phyloP scores from a whole-genome alignment of 2,329 filamentous ascomycete species.

The Paramyrothecium roridum region DNA sequence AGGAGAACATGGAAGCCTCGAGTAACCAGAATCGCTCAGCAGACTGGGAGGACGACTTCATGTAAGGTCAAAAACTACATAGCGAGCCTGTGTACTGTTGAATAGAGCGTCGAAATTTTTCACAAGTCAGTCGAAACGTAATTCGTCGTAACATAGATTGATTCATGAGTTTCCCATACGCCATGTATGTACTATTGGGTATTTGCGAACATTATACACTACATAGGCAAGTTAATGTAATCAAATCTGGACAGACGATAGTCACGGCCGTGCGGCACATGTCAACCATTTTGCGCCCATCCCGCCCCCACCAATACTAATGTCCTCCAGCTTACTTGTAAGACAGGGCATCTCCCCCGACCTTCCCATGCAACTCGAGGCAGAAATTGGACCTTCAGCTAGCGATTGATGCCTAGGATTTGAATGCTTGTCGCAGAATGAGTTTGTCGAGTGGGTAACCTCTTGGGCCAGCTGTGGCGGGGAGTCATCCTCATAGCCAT shows the following conservation, averaged over 20 bases:
- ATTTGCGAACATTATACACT: not conserved
- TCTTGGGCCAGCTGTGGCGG: not conserved
- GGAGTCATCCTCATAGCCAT: not conserved
- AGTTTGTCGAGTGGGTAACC: not conserved
- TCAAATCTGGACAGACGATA: not conserved
- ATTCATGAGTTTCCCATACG: too few relatives aligned
- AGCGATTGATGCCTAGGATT: conserved; percentile 8
- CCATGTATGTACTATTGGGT: not conserved
- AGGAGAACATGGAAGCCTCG: conserved; percentile 71
- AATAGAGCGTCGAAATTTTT: not conserved
- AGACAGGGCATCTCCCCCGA: conserved; percentile 22
- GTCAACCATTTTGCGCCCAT: conserved; percentile 25
- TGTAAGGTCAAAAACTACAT: conserved; percentile 51
- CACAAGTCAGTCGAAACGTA: too few relatives aligned
- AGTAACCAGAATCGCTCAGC: conserved; percentile 83
- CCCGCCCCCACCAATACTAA: conserved; percentile 24
- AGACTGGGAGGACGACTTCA: conserved; percentile 88
- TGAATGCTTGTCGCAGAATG: not conserved
- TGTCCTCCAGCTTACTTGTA: conserved; percentile 25
- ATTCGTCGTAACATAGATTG: too few relatives aligned
- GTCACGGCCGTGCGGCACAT: not conserved
- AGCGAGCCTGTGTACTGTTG: not conserved
- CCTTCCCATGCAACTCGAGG: conserved; percentile 19
- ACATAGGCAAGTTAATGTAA: not conserved
- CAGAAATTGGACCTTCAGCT: not conserved